Percentiles rank a stretch among this genome's conserved stretches.
These are phyloP conservation scores for Brassica carinata DNA, from an alignment of 345 rosid species.

Conservation along the genomic window DNA sequence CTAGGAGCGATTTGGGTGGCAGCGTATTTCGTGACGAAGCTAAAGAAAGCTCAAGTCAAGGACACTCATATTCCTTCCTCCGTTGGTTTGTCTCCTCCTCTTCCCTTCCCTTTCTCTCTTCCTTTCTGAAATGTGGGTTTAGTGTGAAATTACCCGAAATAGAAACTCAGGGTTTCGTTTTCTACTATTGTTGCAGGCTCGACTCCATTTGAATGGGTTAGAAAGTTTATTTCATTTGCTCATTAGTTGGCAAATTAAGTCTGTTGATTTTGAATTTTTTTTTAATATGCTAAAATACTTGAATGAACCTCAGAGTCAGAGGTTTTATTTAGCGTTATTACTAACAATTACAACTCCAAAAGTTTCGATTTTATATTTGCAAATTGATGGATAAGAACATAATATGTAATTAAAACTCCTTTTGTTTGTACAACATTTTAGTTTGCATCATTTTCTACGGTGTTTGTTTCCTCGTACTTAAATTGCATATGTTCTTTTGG, in stretches of 20 bases:
- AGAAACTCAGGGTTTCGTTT: conserved; percentile 25
- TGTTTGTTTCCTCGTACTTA: background rate
- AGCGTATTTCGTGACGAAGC: conserved; percentile 76
- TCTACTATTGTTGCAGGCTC: background rate
- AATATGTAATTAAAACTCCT: no score
- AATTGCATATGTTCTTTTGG: background rate
- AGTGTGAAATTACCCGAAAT: background rate
- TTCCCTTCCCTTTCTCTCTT: background rate
- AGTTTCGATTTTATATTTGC: background rate
- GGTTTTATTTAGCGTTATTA: background rate
- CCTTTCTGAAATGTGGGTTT: background rate
- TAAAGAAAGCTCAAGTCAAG: conserved; percentile 69
- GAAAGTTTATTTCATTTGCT: background rate
- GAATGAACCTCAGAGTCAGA: background rate
- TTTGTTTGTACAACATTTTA: no score
- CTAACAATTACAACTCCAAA: no score
- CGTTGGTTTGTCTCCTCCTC: conserved; percentile 60
- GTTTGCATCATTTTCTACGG: background rate
- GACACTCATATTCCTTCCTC: conserved; percentile 67
- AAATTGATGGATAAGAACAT: no score
- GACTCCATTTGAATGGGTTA: background rate
- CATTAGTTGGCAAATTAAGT: background rate
- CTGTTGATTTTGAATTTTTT: background rate
- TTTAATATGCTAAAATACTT: conserved; percentile 20
- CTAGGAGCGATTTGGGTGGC: conserved; percentile 79